Evolutionary conservation across 176 grass and related monocot genomes (phyloP).

Genomic region (Aegilops umbellulata): DNA sequence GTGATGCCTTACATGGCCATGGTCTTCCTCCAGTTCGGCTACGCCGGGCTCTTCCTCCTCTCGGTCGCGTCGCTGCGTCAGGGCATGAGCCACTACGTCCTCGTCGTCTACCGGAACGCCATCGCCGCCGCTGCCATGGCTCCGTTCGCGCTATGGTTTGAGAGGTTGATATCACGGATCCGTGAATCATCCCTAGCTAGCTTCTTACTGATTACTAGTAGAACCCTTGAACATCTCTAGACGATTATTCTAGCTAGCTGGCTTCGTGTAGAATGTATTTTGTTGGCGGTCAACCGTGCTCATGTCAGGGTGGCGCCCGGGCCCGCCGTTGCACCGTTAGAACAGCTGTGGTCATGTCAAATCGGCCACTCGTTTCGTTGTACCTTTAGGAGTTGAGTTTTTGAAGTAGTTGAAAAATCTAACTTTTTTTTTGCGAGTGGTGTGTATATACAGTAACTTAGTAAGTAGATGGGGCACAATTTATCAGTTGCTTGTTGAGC

Average conservation of each 20-base stretch:
- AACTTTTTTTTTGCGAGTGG: no score
- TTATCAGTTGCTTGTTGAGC: no score
- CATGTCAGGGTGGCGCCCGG: neutral
- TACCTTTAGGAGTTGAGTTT: no score
- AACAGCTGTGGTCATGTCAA: no score
- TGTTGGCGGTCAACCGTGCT: neutral
- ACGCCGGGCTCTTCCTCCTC: slow-evolving; percentile 66
- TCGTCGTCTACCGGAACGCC: slow-evolving; percentile 84
- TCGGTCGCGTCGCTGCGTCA: slow-evolving; percentile 66
- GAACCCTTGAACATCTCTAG: neutral
- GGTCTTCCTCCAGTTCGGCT: slow-evolving; percentile 89
- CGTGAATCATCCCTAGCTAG: neutral
- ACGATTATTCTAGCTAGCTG: neutral
- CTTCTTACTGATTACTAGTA: neutral
- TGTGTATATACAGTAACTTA: no score
- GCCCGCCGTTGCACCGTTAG: no score
- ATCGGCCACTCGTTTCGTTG: no score
- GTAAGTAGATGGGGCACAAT: no score
- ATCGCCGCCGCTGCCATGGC: slow-evolving; percentile 46
- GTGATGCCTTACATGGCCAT: slow-evolving; percentile 79
- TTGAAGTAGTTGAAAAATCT: no score
- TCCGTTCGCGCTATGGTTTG: slow-evolving; percentile 78
- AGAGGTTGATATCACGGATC: slow-evolving; percentile 37
- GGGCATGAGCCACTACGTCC: slow-evolving; percentile 94
- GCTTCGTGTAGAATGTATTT: neutral